Evolutionary conservation across 768 basidiomycete species (phyloP).

Genomic region (Pleurotus djamor): DNA sequence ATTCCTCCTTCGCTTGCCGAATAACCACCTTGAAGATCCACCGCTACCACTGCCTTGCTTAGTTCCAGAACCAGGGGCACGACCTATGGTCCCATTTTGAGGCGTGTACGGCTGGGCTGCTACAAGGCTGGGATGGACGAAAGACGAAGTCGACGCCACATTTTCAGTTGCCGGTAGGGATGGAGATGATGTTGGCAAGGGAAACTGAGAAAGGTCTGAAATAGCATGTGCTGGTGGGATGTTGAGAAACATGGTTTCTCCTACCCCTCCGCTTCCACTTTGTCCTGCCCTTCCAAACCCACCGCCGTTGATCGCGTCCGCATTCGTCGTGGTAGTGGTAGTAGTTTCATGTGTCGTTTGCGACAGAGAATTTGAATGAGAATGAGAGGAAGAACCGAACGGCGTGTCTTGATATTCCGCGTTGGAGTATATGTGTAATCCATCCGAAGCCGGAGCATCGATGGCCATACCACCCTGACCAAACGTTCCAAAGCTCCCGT

Average conservation of each 20-base stretch:
- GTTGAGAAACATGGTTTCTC: constrained; percentile 11
- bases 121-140: too few species aligned
- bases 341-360: constrained; percentile 7
- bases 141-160: neutral
- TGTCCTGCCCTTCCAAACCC: too few species aligned
- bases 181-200: constrained; percentile 10
- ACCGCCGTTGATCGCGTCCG: too few species aligned
- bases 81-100: too few species aligned
- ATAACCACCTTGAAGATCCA: constrained; percentile 16
- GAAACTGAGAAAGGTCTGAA: constrained; percentile 29
- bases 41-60: too few species aligned
- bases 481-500: too few species aligned
- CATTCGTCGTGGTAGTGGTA: neutral
- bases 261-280: neutral
- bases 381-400: neutral
- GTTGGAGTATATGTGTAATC: constrained; percentile 1
- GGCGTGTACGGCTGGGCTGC: too few species aligned
- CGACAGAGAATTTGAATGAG: constrained; percentile 8
- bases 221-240: constrained; percentile 57
- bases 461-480: too few species aligned
- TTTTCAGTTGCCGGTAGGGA: constrained; percentile 6
- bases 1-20: constrained; percentile 21
- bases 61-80: too few species aligned
- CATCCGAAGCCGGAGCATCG: neutral
- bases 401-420: neutral